A percentile compares a stretch with the other conserved stretches of the same genome.
Conservation (phyloP, 83 land plant species). For the Picea engelmannii region DNA sequence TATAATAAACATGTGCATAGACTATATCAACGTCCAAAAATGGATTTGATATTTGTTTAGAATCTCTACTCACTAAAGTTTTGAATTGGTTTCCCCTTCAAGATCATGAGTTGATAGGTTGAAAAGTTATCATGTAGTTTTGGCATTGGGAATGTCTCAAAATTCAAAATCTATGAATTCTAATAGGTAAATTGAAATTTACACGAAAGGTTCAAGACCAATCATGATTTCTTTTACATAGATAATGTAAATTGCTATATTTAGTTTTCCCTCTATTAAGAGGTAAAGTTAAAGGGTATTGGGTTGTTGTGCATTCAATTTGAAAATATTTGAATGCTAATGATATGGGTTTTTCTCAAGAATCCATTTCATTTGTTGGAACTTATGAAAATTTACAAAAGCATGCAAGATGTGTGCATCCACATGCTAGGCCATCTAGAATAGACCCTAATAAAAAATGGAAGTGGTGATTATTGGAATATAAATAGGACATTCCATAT, state of each 20-base stretch:
- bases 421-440: conserved; percentile 53
- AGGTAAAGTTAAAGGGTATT: no score
- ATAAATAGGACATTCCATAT: no score
- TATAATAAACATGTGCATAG: neutral
- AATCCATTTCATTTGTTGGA: conserved; percentile 46
- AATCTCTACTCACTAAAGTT: neutral
- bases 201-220: neutral
- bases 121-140: neutral
- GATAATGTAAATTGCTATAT: neutral
- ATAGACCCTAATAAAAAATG: conserved; percentile 55
- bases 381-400: conserved; percentile 58
- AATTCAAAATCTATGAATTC: neutral
- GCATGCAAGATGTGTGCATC: conserved; percentile 69
- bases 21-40: neutral
- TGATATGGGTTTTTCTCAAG: conserved; percentile 48
- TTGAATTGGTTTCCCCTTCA: neutral
- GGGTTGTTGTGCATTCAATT: conserved; percentile 18
- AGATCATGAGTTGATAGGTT: neutral
- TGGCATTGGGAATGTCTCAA: neutral
- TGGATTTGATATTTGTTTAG: neutral
- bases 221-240: neutral
- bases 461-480: neutral
- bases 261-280: no score
- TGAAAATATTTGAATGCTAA: conserved; percentile 61
- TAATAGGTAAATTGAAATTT: neutral